These are phyloP conservation scores for Cucurbita ficifolia DNA, from an alignment of 306 rosid genomes.

Conservation along the genomic window DNA sequence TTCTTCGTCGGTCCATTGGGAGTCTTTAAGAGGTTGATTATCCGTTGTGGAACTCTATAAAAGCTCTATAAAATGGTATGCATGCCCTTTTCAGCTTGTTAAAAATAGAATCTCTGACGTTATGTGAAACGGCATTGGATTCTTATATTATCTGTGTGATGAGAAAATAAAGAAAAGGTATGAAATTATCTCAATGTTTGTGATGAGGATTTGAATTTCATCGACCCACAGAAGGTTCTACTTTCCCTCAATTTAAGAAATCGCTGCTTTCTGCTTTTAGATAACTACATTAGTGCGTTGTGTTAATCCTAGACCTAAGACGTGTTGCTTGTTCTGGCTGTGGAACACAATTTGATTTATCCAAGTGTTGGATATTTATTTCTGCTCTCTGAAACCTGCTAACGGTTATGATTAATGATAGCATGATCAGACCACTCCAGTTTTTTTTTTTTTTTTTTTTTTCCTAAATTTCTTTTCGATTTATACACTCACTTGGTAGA, in stretches of 20 bases:
- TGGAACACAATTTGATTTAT: background rate
- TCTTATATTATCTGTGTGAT: background rate
- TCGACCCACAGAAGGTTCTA: background rate
- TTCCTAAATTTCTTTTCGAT: too few species aligned
- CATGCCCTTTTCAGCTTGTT: background rate
- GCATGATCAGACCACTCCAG: background rate
- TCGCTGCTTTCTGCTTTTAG: background rate
- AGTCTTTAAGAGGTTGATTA: background rate
- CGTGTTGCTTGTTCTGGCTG: background rate
- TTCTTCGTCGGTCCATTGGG: background rate
- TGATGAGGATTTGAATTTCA: background rate
- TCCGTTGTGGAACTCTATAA: background rate
- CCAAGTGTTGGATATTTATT: background rate
- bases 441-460: background rate
- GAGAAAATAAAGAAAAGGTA: background rate
- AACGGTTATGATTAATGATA: background rate
- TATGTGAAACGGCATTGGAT: background rate
- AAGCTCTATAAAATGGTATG: slow-evolving; percentile 2
- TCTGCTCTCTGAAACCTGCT: background rate
- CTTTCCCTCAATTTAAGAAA: background rate
- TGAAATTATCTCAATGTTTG: background rate
- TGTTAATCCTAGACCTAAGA: background rate
- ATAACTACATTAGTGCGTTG: background rate
- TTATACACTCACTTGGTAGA: background rate
- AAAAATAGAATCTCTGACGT: background rate